Conservation (phyloP, 108 stramenopile genomes). For the Hondaea fermentalgiana region DNA sequence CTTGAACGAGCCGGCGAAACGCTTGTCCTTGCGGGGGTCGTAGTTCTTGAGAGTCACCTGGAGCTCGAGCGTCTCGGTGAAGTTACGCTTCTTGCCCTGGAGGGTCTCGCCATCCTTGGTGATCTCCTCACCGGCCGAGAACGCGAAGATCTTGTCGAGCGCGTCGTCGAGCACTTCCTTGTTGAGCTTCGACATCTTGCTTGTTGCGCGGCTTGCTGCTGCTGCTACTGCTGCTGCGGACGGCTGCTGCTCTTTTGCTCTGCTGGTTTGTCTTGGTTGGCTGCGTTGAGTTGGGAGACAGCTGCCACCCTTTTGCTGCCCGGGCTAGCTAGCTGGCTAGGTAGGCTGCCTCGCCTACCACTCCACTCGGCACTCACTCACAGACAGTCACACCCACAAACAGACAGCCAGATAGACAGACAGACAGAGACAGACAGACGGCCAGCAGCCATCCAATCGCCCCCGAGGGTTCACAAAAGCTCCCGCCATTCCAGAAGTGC, state of each 20-base stretch:
- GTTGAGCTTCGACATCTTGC: conserved; percentile 48
- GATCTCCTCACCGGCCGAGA: conserved; percentile 43
- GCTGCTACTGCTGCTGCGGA: neutral
- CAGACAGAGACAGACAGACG: no score
- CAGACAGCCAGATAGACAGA: no score
- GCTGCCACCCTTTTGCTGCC: neutral
- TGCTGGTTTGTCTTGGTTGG: neutral
- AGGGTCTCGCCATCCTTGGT: conserved; percentile 10
- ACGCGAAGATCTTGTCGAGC: conserved; percentile 45
- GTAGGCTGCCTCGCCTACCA: no score
- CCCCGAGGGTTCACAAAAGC: no score
- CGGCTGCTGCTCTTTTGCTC: neutral
- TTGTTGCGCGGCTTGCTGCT: neutral
- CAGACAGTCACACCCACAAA: no score
- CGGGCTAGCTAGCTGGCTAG: no score
- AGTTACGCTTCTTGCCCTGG: conserved; percentile 98
- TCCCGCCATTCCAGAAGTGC: no score
- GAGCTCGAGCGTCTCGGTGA: conserved; percentile 91
- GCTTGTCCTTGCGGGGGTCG: conserved; percentile 99
- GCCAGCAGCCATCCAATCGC: no score
- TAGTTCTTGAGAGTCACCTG: conserved; percentile 99
- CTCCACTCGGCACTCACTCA: no score
- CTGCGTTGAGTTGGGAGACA: neutral
- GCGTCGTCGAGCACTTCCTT: conserved; percentile 37
- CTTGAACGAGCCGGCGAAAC: conserved; percentile 99